Base-by-base conservation (phyloP, 495 filamentous ascomycete species). In the Podospora pseudopauciseta region DNA sequence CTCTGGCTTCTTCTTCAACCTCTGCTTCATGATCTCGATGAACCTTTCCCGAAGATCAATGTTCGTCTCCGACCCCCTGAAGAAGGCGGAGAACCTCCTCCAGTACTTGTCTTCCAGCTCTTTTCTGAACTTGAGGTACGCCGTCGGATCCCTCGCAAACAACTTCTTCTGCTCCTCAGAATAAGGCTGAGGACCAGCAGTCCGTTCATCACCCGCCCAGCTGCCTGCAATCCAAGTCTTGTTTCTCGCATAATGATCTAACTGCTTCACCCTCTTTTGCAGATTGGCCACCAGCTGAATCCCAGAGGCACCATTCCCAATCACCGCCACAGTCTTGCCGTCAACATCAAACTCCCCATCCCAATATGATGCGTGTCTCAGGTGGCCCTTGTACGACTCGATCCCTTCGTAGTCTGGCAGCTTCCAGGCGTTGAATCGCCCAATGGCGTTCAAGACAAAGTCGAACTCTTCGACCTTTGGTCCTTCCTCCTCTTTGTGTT, bases 171-270 rank as follows among this genome's bases (percentile, higher is more conserved):
- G 79, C 55, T 86, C 84, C 26, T 82, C 72, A 3, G 82, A 72
- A 71, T 86, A 85, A 9, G 80, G 76, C 63, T 87, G 83, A 0
- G 82, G 80, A 60, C 81, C 81, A 5, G 77, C 74, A 26, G 76
- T 79, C 30, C 75, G 77, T 60, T 78, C 79, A 58, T 83, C 78
- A 55, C 78, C 80, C 0, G 79, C 78, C 71, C 79, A 82, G 1
- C 75, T 76, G 6, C 85, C 83, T 0, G 88, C 84, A n/a, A 92
- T 87, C 89, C 90, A 92, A 1, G 89, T 90, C 32, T 79, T 83
- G 68, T 86, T 88, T 20, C 90, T 84, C 5, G 85, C 87, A 64
- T 90, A 92, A 75, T 89, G 85, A 69, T 88, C 86, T 81, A 86
- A 76, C 20, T 83, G 79, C 13, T 77, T 72, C 16, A 86, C 85